Evolutionary conservation across 2,329 filamentous ascomycete species (phyloP), one percentile per base, ranked within the genome.

Genomic region (Aulographum hederae): DNA sequence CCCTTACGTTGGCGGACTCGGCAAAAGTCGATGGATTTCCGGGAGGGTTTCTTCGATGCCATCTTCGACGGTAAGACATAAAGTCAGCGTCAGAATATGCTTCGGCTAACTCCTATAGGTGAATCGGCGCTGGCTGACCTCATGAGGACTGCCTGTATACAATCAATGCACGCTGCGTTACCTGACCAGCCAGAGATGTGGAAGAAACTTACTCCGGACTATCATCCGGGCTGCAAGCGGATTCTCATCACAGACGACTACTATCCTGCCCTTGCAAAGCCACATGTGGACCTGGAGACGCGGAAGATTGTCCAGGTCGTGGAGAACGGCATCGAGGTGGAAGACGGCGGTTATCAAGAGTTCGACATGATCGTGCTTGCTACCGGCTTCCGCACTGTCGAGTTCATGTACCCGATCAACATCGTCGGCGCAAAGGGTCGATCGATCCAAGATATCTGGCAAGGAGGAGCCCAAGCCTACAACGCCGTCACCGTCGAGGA

Each of bases 391-490:
- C 54, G 60, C 16, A 64, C 68, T 0, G 58, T 65, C 0, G 61
- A 72, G 28, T 73, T 73, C 46, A 58, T 73, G 54, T 56, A 64
- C 39, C 66, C 67, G 0, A 68, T 73, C 38, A 48, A 61, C 16
- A 52, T 36, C 13, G 55, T 49, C 6, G 68, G 67, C 4, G 41
- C 43, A 0, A 43, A 54, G 12, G 57, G 57, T 1, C 52, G 53
- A 4, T 32, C 55, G 0, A 46, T 72, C 14, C 43, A 48, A 1
- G 55, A 65, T 6, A 53, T 69, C n/a, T 73, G 68, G 69, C 45
- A 49, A n/a, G 45, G 52, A 3, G 67, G 65, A 5, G 61, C 66
- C 0, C 48, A 44, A 15, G 67, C 66, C 8, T 56, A 62, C 10
- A 57, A 63, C 36, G 64, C 67, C 30, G 56, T 64, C 4, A 58